A percentile compares a stretch with the other conserved stretches of the same genome.
Evolutionary conservation across 2,329 filamentous ascomycete species (phyloP).

Genomic region (Pseudogymnoascus sp.): DNA sequence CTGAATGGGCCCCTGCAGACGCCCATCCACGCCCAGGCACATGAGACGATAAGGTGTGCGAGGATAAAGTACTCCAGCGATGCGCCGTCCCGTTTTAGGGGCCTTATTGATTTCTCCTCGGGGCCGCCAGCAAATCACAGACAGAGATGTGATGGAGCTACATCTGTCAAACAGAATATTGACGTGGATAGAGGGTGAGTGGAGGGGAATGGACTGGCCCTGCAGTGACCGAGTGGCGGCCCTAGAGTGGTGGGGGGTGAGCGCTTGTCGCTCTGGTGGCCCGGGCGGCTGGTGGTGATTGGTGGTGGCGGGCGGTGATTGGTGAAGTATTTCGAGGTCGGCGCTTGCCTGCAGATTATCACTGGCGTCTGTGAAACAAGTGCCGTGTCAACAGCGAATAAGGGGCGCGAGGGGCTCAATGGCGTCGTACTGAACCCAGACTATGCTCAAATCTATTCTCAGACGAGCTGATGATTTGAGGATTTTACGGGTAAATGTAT

Average conservation of each 20-base stretch:
- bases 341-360: neutral
- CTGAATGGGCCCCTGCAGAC: neutral
- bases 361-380: constrained; percentile 2
- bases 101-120: neutral
- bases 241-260: neutral
- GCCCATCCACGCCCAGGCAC: neutral
- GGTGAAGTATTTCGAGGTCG: neutral
- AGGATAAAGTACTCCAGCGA: neutral
- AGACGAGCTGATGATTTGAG: neutral
- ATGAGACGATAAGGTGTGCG: constrained; percentile 4
- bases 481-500: neutral
- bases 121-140: neutral
- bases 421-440: neutral
- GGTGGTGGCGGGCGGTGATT: neutral
- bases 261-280: neutral
- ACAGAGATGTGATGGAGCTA: neutral
- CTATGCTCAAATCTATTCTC: neutral
- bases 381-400: constrained; percentile 3
- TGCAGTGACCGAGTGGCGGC: neutral
- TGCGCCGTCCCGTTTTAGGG: neutral
- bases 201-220: neutral
- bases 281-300: neutral
- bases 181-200: neutral
- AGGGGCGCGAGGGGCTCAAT: neutral
- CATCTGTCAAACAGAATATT: neutral